Evolutionary conservation across 2,329 filamentous ascomycete species (phyloP).

Genomic region (Pseudogymnoascus sp.): DNA sequence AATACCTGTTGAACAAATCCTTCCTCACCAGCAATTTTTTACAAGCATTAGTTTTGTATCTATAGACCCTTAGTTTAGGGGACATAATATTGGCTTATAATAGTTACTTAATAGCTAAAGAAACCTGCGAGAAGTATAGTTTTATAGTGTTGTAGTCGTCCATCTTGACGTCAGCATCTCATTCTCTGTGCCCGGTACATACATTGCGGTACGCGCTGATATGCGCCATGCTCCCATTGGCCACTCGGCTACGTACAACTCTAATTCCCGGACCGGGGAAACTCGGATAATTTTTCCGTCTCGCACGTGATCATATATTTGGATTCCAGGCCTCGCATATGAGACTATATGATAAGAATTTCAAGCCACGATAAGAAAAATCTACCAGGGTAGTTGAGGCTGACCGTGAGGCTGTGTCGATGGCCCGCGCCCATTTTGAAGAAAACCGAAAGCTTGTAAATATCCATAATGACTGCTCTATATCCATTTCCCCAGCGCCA

Average conservation of each 20-base stretch:
- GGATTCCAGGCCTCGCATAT: background rate
- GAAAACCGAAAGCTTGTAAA: background rate
- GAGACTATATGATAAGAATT: background rate
- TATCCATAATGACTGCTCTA: background rate
- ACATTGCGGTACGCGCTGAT: background rate
- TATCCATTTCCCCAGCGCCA: background rate
- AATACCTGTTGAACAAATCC: background rate
- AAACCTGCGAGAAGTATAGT: background rate
- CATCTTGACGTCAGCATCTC: background rate
- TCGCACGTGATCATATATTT: background rate
- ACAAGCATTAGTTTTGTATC: background rate
- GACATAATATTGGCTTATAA: background rate
- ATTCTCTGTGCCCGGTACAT: background rate
- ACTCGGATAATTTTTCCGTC: conserved; percentile 5
- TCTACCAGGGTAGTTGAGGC: conserved; percentile 5
- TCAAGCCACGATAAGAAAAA: background rate
- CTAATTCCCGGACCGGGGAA: conserved; percentile 1
- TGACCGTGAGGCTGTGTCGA: background rate
- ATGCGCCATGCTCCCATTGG: background rate
- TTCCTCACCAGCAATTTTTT: background rate
- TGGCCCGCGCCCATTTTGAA: background rate
- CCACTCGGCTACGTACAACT: background rate
- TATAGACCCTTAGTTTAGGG: background rate
- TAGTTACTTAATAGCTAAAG: background rate
- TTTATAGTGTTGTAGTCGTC: background rate